phyloP scores from a whole-genome alignment of 176 grass and related monocot genomes.

The Poa annua region DNA sequence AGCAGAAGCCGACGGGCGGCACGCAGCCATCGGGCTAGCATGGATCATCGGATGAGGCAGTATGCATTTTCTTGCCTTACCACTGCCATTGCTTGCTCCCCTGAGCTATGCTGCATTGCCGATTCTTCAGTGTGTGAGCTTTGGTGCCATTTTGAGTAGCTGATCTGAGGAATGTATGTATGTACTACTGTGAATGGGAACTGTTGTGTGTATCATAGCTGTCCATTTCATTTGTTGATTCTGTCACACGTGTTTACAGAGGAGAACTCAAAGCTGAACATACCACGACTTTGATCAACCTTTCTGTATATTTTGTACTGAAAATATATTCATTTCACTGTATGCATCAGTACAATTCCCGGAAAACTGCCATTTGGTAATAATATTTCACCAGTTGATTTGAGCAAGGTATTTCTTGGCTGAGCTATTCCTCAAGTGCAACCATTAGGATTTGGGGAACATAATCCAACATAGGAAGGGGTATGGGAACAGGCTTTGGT shows the following conservation, averaged over 20 bases:
- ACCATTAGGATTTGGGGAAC: background rate
- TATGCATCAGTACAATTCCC: background rate
- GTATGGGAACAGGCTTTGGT: background rate
- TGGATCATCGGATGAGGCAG: background rate
- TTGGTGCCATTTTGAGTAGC: constrained; percentile 43
- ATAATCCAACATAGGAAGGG: background rate
- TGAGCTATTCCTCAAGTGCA: background rate
- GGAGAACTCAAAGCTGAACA: constrained; percentile 26
- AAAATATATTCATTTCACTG: background rate
- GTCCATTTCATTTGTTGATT: constrained; percentile 48
- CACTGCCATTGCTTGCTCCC: constrained; percentile 29
- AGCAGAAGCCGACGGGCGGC: constrained; percentile 35
- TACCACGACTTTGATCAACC: background rate
- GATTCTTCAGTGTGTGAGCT: constrained; percentile 32
- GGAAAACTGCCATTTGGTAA: background rate
- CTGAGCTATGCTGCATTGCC: background rate
- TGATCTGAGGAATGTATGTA: background rate
- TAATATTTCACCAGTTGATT: background rate
- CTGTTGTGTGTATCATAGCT: constrained; percentile 15
- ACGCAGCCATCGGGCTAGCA: constrained; percentile 38
- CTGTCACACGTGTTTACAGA: constrained; percentile 46
- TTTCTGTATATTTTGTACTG: background rate
- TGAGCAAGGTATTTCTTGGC: background rate
- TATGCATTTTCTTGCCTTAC: constrained; percentile 27
- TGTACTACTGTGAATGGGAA: constrained; percentile 15